Percentiles rank a stretch among this genome's conserved stretches.
These are phyloP conservation scores for Mycena latifolia DNA, from an alignment of 768 basidiomycete genomes.

Conservation along the genomic window DNA sequence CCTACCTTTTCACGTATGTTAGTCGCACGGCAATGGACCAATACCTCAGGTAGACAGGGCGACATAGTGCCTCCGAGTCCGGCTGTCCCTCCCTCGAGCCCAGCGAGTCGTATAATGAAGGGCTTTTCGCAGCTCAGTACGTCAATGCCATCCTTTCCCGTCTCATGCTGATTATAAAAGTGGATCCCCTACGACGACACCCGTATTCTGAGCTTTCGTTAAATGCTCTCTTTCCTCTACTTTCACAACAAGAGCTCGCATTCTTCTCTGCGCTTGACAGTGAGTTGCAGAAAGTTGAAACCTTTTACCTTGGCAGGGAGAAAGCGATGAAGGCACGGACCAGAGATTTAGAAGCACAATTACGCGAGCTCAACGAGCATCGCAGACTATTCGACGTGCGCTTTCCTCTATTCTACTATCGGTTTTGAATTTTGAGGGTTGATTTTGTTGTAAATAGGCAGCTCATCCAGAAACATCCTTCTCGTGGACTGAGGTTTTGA, in stretches of 20 bases:
- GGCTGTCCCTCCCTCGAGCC: slow-evolving; percentile 19
- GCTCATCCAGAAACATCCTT: slow-evolving; percentile 11
- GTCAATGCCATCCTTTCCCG: neutral
- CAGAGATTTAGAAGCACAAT: slow-evolving; percentile 70
- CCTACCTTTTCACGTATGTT: neutral
- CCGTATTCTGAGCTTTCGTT: slow-evolving; percentile 50
- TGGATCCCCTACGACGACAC: slow-evolving; percentile 34
- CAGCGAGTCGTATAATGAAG: slow-evolving; percentile 22
- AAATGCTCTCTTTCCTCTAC: slow-evolving; percentile 61
- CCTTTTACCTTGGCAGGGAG: slow-evolving; percentile 83
- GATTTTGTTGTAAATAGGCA: slow-evolving; percentile 17
- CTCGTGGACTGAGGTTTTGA: slow-evolving; percentile 14
- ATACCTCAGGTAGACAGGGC: slow-evolving; percentile 20
- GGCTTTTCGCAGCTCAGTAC: slow-evolving; percentile 17
- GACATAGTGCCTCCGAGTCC: slow-evolving; percentile 26
- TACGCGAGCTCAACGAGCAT: slow-evolving; percentile 82
- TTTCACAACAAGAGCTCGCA: slow-evolving; percentile 70
- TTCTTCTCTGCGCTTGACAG: slow-evolving; percentile 86
- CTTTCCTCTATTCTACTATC: neutral
- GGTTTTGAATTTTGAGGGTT: too few relatives aligned
- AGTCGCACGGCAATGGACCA: slow-evolving; percentile 31
- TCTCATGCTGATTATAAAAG: slow-evolving; percentile 1
- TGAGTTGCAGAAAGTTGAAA: slow-evolving; percentile 87
- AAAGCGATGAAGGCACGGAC: slow-evolving; percentile 66
- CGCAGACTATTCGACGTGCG: slow-evolving; percentile 68